Conservation (phyloP, 768 basidiomycete genomes). For the Amyloporia xantha region DNA sequence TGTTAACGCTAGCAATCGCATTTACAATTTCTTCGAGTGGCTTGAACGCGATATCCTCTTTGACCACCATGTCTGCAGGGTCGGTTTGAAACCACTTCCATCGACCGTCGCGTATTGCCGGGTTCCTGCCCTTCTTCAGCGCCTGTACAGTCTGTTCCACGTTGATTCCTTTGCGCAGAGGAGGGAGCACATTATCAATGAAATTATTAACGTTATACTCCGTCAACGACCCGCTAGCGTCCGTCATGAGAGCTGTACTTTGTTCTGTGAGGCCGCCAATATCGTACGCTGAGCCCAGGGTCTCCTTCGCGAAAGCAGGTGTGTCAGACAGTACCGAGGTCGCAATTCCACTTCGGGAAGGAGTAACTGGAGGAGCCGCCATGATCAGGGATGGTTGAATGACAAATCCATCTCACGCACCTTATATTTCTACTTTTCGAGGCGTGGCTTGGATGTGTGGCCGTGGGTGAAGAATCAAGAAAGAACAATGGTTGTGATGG, state of each 20-base stretch:
- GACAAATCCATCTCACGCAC: too few species aligned
- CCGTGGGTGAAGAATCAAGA: too few species aligned
- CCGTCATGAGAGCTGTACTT: background rate
- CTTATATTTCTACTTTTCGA: too few species aligned
- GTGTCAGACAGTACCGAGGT: too few species aligned
- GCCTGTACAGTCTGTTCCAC: background rate
- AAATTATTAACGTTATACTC: background rate
- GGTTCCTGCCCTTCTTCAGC: background rate
- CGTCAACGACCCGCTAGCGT: background rate
- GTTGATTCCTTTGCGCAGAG: background rate
- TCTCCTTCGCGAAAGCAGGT: too few species aligned
- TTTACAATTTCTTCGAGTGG: background rate
- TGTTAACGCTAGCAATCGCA: background rate
- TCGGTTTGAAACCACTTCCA: background rate
- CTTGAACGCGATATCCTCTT: background rate
- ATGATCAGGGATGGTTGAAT: too few species aligned
- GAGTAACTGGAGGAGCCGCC: too few species aligned
- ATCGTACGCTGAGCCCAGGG: background rate
- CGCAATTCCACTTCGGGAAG: too few species aligned
- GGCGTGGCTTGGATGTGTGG: too few species aligned
- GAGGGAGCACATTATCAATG: background rate
- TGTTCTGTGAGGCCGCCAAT: background rate
- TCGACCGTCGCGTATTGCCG: background rate
- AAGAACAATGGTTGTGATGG: too few species aligned
- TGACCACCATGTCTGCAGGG: background rate